Percentiles rank a stretch among this genome's conserved stretches.
phyloP scores from a whole-genome alignment of 345 rosid species.

The Salix suchowensis region DNA sequence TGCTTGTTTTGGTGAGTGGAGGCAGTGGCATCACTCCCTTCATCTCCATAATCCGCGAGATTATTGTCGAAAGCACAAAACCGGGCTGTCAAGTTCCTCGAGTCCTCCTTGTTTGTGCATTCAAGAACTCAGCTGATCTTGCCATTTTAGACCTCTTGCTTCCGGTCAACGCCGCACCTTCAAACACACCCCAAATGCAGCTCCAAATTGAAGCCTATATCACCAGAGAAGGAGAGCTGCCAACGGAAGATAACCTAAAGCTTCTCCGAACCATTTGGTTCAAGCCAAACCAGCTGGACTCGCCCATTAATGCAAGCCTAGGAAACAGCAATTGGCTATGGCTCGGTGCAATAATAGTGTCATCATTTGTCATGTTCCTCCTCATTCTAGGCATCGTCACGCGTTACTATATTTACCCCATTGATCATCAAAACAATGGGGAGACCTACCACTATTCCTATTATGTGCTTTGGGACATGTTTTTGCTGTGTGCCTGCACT shows the following conservation, averaged over 20 bases:
- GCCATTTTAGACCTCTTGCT: constrained; percentile 20
- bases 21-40: constrained; percentile 26
- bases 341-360: constrained; percentile 16
- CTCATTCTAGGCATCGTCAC: constrained; percentile 1
- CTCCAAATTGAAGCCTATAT: constrained; percentile 24
- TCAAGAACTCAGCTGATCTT: constrained; percentile 17
- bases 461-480: constrained; percentile 10
- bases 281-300: constrained; percentile 18
- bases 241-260: not conserved
- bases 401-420: constrained; percentile 18
- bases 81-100: constrained; percentile 5
- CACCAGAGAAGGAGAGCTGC: constrained; percentile 14
- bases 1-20: constrained; percentile 23
- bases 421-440: not conserved
- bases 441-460: constrained; percentile 15
- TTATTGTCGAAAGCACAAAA: constrained; percentile 9
- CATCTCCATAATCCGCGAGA: constrained; percentile 26
- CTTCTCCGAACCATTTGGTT: constrained; percentile 15
- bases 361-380: constrained; percentile 22
- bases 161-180: constrained; percentile 1
- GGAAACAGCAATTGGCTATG: constrained; percentile 22
- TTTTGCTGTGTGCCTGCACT: constrained; percentile 12
- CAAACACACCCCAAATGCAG: not conserved
- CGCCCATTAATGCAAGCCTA: constrained; percentile 3
- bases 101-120: constrained; percentile 20